Base-by-base conservation (phyloP, 768 basidiomycete species). In the Leccinum imitatum region DNA sequence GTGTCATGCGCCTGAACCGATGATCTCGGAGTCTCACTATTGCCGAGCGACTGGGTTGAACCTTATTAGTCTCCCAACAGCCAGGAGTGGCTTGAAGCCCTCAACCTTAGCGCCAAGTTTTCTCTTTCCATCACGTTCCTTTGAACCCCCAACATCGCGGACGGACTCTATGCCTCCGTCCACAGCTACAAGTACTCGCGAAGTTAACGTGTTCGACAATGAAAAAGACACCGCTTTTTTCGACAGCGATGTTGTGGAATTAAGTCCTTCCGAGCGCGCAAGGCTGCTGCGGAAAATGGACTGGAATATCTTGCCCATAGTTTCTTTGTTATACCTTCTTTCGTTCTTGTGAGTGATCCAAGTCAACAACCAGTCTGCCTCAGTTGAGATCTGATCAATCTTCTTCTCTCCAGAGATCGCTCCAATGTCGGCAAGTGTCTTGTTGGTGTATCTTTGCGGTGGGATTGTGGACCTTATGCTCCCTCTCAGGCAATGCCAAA, bases 281-380 rank as follows among this genome's bases (percentile, higher is more conserved):
- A 71, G 63, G 59, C 51, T 73, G 8, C 60, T 81, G 50, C 71
- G 78, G 25, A 82, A 81, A 64, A 62, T 82, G 31, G 80, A 82
- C 62, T 67, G 70, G 60, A 78, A 81, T 60, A 63, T 82, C 23
- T 63, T 82, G 52, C 79, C 80, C 7, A 72, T 81, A 52, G 74
- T 81, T 39, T 79, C 78, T 6, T 58, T 80, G 39, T 65, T 82
- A 11, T 81, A 80, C 58, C 69, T 82, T 44, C 70, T 80, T 53
- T 80, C 79, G 7, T 82, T 81, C 64, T 65, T 82, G 78, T 80
- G 60, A 71, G 79, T 75, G 53, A 4, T 25, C 2, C 51, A 30
- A 33, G 7, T 48, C 17, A 23, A 44, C 4, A 46, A 25, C 44
- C 15, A 1, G 19, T 8, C 37, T 11, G 8, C 25, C 21, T 14